These are phyloP conservation scores for Asterophora lycoperdoides DNA, from an alignment of 768 basidiomycete genomes.

Conservation along the genomic window DNA sequence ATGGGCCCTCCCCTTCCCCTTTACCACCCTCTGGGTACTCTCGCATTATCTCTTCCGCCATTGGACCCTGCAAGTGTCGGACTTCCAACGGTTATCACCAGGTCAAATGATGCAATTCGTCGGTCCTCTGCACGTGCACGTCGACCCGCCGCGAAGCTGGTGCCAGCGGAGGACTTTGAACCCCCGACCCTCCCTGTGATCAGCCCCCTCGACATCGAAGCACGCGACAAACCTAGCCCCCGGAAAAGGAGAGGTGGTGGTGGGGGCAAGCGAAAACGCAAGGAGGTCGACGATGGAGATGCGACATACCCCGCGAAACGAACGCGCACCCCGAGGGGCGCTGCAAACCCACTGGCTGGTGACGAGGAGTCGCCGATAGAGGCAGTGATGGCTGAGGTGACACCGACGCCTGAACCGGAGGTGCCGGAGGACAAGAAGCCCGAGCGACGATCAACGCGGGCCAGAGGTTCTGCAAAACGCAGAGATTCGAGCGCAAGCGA, in stretches of 20 bases:
- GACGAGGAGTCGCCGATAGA: constrained; percentile 42
- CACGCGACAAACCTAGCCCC: constrained; percentile 44
- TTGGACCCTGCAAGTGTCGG: constrained; percentile 57
- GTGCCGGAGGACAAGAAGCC: constrained; percentile 32
- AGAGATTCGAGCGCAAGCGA: constrained; percentile 53
- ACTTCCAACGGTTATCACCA: constrained; percentile 43
- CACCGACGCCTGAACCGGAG: constrained; percentile 28
- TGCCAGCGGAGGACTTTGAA: constrained; percentile 30
- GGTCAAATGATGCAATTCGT: constrained; percentile 39
- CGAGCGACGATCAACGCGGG: constrained; percentile 46
- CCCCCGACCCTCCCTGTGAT: constrained; percentile 22
- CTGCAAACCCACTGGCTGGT: constrained; percentile 23
- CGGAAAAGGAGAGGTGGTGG: constrained; percentile 45
- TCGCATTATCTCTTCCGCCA: constrained; percentile 63
- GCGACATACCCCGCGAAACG: constrained; percentile 71
- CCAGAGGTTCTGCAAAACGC: constrained; percentile 36
- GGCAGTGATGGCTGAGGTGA: constrained; percentile 15
- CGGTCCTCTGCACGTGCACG: constrained; percentile 44
- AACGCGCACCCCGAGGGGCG: constrained; percentile 48
- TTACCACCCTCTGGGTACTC: constrained; percentile 61
- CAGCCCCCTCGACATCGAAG: constrained; percentile 33
- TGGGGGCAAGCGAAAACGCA: constrained; percentile 53
- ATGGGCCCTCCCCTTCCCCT: constrained; percentile 49
- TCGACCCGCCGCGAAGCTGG: constrained; percentile 42
- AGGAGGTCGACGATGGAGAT: constrained; percentile 58